These are phyloP conservation scores for Euclidium syriacum DNA, from an alignment of 345 rosid genomes.

Conservation along the genomic window DNA sequence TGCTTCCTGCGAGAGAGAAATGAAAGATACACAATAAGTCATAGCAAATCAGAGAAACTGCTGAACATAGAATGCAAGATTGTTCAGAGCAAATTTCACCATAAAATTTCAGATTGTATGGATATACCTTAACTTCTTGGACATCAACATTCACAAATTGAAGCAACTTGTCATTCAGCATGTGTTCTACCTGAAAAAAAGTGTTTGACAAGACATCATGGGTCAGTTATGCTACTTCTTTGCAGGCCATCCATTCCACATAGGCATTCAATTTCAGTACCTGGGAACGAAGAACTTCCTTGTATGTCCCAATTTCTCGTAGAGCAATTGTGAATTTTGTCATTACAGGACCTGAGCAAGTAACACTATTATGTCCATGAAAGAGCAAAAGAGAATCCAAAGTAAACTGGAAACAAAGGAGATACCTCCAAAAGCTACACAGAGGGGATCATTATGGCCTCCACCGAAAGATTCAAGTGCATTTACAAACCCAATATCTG, in stretches of 20 bases:
- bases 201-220: conserved; percentile 8
- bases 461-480: conserved; percentile 75
- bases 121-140: conserved; percentile 59
- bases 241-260: neutral
- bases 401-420: neutral
- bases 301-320: conserved; percentile 67
- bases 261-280: conserved; percentile 27
- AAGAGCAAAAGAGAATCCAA: neutral
- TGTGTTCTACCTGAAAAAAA: conserved; percentile 54
- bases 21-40: neutral
- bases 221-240: conserved; percentile 1
- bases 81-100: neutral
- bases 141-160: conserved; percentile 52
- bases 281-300: conserved; percentile 80
- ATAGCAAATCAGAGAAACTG: neutral
- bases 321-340: conserved; percentile 63
- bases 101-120: neutral
- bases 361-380: neutral
- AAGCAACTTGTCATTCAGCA: conserved; percentile 52
- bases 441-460: conserved; percentile 62
- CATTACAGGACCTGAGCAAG: conserved; percentile 58
- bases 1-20: conserved; percentile 47
- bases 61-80: neutral
- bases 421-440: conserved; percentile 73
- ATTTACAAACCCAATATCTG: conserved; percentile 55